phyloP scores from a whole-genome alignment of 2,329 filamentous ascomycete species.

The Gnomoniopsis smithogilvyi region DNA sequence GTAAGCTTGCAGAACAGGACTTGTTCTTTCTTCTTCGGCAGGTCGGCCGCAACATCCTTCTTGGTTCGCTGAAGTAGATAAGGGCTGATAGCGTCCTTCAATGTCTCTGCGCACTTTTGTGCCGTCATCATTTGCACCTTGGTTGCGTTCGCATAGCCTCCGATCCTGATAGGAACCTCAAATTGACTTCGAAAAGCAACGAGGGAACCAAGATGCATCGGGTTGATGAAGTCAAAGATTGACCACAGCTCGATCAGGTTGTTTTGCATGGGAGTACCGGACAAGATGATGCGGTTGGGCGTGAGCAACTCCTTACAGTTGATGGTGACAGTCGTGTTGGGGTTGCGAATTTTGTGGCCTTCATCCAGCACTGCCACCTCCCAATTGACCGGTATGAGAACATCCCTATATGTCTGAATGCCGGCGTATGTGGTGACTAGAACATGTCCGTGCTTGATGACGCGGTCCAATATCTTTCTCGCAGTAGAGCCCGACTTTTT shows the following conservation, averaged over 20 bases:
- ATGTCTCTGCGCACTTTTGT: conserved; percentile 85
- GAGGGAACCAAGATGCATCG: conserved; percentile 89
- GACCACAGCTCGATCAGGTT: conserved; percentile 96
- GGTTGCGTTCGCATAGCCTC: conserved; percentile 92
- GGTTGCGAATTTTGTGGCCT: conserved; percentile 97
- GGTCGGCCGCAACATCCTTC: conserved; percentile 85
- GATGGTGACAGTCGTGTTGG: conserved; percentile 90
- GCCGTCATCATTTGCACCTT: conserved; percentile 94
- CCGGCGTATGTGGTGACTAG: conserved; percentile 95
- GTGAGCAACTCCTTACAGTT: conserved; percentile 93
- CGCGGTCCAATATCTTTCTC: conserved; percentile 75
- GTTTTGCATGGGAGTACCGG: conserved; percentile 97
- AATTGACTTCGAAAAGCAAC: conserved; percentile 90
- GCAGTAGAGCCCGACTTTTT: conserved; percentile 65
- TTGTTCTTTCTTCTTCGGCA: conserved; percentile 94
- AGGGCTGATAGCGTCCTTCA: conserved; percentile 91
- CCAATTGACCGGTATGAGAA: conserved; percentile 83
- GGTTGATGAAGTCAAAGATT: conserved; percentile 94
- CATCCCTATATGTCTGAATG: conserved; percentile 84
- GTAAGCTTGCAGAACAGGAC: conserved; percentile 96
- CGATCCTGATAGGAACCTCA: conserved; percentile 87
- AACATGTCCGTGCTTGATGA: conserved; percentile 82
- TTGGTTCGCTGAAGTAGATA: conserved; percentile 93
- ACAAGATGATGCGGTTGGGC: conserved; percentile 85
- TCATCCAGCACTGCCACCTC: conserved; percentile 93